Evolutionary conservation across 2,329 filamentous ascomycete genomes (phyloP).

Genomic region (Penicillium corylophilum): DNA sequence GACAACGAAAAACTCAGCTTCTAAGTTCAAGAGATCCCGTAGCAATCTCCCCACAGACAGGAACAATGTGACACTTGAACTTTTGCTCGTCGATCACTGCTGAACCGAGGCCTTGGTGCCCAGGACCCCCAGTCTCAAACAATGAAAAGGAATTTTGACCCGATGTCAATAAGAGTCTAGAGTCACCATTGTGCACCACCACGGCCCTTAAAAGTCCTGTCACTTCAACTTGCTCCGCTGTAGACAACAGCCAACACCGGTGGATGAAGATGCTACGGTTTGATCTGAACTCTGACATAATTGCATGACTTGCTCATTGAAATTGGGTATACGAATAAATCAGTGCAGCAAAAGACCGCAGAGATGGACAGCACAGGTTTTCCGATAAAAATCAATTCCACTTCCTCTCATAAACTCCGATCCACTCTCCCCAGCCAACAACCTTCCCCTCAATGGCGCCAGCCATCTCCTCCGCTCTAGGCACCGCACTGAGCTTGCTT

Average conservation of each 20-base stretch:
- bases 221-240: too few relatives aligned
- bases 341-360: neutral
- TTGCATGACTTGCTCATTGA: neutral
- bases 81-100: neutral
- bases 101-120: neutral
- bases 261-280: neutral
- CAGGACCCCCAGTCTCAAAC: neutral
- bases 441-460: constrained; percentile 50
- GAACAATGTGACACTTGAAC: neutral
- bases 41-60: neutral
- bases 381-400: constrained; percentile 23
- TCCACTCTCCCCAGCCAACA: constrained; percentile 52
- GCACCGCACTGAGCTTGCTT: constrained; percentile 36
- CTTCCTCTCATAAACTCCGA: constrained; percentile 47
- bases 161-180: too few relatives aligned
- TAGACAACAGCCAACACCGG: too few relatives aligned
- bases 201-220: too few relatives aligned
- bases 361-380: neutral
- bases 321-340: neutral
- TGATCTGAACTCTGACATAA: neutral
- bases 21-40: neutral
- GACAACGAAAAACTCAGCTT: neutral
- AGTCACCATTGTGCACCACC: too few relatives aligned
- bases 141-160: neutral
- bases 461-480: constrained; percentile 46